These are phyloP conservation scores for Irineochytrium annulatum DNA, from an alignment of 192 early-diverging fungal species.

Conservation along the genomic window DNA sequence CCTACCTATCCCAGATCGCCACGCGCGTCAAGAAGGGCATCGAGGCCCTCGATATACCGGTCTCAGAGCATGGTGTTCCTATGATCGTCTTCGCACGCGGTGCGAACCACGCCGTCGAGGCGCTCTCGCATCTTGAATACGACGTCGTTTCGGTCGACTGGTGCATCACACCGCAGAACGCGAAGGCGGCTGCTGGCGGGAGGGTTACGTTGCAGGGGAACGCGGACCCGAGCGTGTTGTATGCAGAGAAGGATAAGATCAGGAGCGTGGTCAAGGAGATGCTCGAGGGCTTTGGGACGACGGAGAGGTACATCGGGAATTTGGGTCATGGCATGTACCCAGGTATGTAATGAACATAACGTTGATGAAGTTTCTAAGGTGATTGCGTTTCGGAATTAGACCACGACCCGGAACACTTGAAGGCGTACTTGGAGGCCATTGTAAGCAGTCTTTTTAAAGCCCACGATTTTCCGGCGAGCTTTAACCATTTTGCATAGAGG, in stretches of 20 bases:
- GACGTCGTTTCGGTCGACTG: constrained; percentile 91
- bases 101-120: constrained; percentile 81
- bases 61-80: constrained; percentile 56
- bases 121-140: constrained; percentile 59
- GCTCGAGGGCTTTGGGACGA: constrained; percentile 74
- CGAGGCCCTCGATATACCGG: constrained; percentile 20
- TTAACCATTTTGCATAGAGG: no score
- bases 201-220: constrained; percentile 86
- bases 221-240: constrained; percentile 84
- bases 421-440: constrained; percentile 46
- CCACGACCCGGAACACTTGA: constrained; percentile 52
- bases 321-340: constrained; percentile 97
- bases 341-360: constrained; percentile 20
- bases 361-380: background rate
- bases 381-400: constrained; percentile 31
- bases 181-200: constrained; percentile 47
- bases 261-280: constrained; percentile 68
- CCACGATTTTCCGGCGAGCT: no score
- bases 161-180: constrained; percentile 70
- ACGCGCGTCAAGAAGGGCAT: constrained; percentile 63
- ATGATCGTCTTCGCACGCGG: constrained; percentile 91
- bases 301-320: constrained; percentile 81
- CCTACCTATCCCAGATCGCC: constrained; percentile 84
- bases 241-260: constrained; percentile 71
- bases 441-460: no score